These are phyloP conservation scores for Beta macrorhiza DNA, from an alignment of 179 eudicot species.

Conservation along the genomic window DNA sequence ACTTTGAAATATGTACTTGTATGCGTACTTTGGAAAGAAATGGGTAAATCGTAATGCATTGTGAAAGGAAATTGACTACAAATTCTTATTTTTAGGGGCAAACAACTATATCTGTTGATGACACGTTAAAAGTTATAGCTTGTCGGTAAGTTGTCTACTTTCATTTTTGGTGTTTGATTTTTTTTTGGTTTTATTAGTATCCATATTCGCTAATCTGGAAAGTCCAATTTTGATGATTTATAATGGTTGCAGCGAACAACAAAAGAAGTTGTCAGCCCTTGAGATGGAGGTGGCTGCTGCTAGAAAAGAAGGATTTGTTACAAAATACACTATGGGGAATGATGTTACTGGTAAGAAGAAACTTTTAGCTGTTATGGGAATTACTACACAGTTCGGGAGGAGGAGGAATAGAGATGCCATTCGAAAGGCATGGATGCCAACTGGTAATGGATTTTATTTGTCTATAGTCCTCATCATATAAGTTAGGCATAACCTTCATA, in stretches of 20 bases:
- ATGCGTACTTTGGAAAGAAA: neutral
- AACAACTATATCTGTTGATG: constrained; percentile 76
- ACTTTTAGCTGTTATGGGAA: constrained; percentile 73
- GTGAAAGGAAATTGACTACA: constrained; percentile 9
- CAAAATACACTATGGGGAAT: constrained; percentile 41
- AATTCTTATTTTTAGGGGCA: constrained; percentile 50
- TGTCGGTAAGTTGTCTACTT: constrained; percentile 54
- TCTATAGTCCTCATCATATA: neutral
- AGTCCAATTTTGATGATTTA: neutral
- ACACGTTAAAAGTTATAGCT: constrained; percentile 64
- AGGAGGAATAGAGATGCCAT: constrained; percentile 81
- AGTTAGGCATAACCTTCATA: constrained; percentile 1
- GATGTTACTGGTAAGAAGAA: constrained; percentile 45
- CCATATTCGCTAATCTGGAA: neutral
- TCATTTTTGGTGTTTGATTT: neutral
- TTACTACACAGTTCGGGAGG: constrained; percentile 72
- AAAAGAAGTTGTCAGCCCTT: constrained; percentile 67
- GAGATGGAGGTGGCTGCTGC: constrained; percentile 78
- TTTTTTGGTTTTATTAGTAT: neutral
- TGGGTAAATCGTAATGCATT: neutral
- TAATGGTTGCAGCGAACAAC: constrained; percentile 58
- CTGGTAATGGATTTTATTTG: constrained; percentile 44
- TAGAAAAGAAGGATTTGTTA: constrained; percentile 60
- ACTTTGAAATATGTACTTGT: neutral
- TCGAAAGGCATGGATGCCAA: constrained; percentile 93